Evolutionary conservation across 176 grass and related monocot genomes (phyloP).

Genomic region (Oryza meridionalis): DNA sequence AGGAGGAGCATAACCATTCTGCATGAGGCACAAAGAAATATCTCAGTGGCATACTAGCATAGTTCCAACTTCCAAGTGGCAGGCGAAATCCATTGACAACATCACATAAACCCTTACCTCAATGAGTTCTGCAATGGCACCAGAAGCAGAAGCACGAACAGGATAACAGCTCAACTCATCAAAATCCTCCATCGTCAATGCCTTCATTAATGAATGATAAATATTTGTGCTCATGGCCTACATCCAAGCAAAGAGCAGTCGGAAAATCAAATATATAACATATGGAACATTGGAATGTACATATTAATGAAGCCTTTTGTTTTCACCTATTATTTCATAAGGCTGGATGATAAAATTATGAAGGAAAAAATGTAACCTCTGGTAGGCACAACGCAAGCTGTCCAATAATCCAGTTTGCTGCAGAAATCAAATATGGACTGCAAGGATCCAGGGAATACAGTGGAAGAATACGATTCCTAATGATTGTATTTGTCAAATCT

Average conservation of each 20-base stretch:
- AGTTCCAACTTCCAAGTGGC: conserved; percentile 43
- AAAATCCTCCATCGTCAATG: conserved; percentile 54
- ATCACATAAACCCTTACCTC: conserved; percentile 54
- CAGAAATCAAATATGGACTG: conserved; percentile 78
- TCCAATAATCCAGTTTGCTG: conserved; percentile 90
- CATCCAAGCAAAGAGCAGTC: conserved; percentile 43
- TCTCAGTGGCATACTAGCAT: conserved; percentile 26
- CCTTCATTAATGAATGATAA: conserved; percentile 74
- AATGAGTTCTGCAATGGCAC: conserved; percentile 77
- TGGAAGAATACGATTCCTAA: conserved; percentile 78
- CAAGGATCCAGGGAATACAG: conserved; percentile 66
- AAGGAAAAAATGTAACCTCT: conserved; percentile 55
- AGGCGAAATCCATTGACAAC: conserved; percentile 4
- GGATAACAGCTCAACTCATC: conserved; percentile 75
- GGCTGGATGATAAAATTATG: conserved; percentile 9
- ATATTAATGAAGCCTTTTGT: conserved; percentile 29
- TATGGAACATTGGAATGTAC: neutral
- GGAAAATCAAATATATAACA: conserved; percentile 27
- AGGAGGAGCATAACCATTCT: conserved; percentile 69
- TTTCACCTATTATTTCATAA: conserved; percentile 23
- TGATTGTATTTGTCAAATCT: conserved; percentile 62
- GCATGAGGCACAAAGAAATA: conserved; percentile 43
- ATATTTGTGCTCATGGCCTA: conserved; percentile 74
- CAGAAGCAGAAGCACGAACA: conserved; percentile 79
- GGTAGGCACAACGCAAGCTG: conserved; percentile 72